Base-by-base conservation (phyloP, 306 rosid species). In the Cucurbita moschata region DNA sequence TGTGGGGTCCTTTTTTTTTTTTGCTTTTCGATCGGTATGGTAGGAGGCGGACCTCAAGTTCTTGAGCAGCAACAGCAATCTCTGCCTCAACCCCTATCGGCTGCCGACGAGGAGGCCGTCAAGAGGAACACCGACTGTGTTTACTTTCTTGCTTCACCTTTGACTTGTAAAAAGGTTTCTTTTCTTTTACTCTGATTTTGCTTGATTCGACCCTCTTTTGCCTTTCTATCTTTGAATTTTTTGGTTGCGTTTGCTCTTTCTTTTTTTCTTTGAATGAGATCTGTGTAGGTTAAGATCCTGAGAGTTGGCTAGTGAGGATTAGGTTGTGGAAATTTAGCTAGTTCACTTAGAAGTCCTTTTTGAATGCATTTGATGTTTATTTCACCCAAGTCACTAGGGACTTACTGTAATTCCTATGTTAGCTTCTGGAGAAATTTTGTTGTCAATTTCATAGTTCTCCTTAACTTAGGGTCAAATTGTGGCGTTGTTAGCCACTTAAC, bases 121-220 rank as follows among this genome's bases (percentile, higher is more conserved):
- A 95, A 95, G 87, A 84, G 97, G 58, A 95, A 87, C 78, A 91
- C 99, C 70, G 99, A 95, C 78, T 95, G 99, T 54, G 99, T 95
- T 49, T 95, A 95, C 92, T 95, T 95, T 83, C 92, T 95, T 7
- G 99, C 99, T 6, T 95, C 99, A 47, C 99, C 99, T 23, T 82
- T 95, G 77, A 91, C 99, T 69, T 95, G 99, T 88, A 95, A 89
- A 84, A 95, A 91, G 96, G 99, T 91, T 12, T 37, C 51, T 2
- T n/a, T 19, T 51, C 4, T 18, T 30, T 75, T 71, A 46, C 15
- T 49, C 16, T 15, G 26, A 40, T 72, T 72, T 16, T 72, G 16
- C 7, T 75, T 50, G 60, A 63, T 62, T 75, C 38, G 19, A 18
- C 15, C 8, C 39, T 1, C 19, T 37, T 72, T 43, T 43, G 3